phyloP scores from a whole-genome alignment of 2,329 filamentous ascomycete species.

The Cladophialophora yegresii region DNA sequence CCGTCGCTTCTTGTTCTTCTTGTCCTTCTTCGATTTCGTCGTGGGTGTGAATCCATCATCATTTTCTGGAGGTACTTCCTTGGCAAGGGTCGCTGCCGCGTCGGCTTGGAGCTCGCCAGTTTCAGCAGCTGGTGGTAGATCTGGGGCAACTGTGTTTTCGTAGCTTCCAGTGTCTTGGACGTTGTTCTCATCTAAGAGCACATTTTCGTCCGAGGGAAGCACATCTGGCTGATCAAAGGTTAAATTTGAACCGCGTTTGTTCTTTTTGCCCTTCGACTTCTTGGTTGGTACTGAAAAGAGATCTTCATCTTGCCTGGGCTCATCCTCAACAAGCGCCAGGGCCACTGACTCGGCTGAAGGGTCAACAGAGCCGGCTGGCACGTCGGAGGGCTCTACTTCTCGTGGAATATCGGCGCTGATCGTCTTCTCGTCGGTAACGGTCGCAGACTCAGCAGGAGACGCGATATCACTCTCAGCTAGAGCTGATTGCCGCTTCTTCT shows the following conservation, averaged over 20 bases:
- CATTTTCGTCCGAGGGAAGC: background rate
- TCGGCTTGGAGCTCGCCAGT: background rate
- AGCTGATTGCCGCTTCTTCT: constrained; percentile 23
- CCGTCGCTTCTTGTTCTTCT: constrained; percentile 32
- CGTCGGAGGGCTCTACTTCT: background rate
- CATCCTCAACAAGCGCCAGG: background rate
- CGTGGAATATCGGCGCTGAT: background rate
- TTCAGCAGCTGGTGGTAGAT: background rate
- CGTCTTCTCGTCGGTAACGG: background rate
- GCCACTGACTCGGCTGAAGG: background rate
- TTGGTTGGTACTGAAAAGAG: constrained; percentile 2
- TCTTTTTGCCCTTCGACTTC: constrained; percentile 33
- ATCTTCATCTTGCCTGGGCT: constrained; percentile 19
- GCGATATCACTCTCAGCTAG: constrained; percentile 2
- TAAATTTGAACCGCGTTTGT: constrained; percentile 23
- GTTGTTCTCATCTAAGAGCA: background rate
- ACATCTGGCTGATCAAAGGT: constrained; percentile 17
- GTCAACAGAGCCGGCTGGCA: background rate
- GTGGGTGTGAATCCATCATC: constrained; percentile 7
- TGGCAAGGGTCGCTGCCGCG: background rate
- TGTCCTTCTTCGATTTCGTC: constrained; percentile 37
- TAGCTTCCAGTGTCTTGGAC: background rate
- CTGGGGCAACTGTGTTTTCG: background rate
- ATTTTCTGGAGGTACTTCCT: constrained; percentile 4
- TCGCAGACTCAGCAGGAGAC: background rate